Conservation (phyloP, 163 green algal genomes). For the Smithsoniella earleae region DNA sequence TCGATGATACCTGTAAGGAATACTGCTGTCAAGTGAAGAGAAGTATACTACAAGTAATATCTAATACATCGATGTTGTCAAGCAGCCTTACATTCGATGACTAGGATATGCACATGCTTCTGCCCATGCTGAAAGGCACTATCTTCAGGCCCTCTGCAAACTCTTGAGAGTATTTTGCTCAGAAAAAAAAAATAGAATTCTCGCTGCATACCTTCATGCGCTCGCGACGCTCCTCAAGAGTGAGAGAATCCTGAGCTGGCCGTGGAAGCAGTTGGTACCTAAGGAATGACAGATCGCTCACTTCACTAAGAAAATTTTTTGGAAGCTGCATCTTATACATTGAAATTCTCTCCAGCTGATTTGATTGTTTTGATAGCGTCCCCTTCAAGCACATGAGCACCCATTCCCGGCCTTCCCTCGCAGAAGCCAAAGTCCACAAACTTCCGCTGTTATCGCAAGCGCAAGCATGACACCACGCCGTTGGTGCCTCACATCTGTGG, state of each 20-base stretch:
- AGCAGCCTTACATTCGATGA: too few relatives aligned
- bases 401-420: not conserved
- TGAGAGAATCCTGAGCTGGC: not conserved
- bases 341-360: not conserved
- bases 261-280: not conserved
- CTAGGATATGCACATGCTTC: too few relatives aligned
- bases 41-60: too few relatives aligned
- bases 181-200: not conserved
- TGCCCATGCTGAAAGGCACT: too few relatives aligned
- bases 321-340: not conserved
- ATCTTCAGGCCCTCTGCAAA: too few relatives aligned
- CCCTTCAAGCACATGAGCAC: not conserved
- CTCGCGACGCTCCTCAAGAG: not conserved
- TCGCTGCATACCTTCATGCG: not conserved
- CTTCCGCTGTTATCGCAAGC: not conserved
- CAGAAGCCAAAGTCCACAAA: not conserved
- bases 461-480: conserved; percentile 3
- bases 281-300: not conserved
- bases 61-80: too few relatives aligned
- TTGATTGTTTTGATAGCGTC: not conserved
- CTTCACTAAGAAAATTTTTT: too few relatives aligned
- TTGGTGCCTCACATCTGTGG: too few relatives aligned
- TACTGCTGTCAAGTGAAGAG: too few relatives aligned
- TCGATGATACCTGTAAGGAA: too few relatives aligned
- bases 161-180: too few relatives aligned